Evolutionary conservation across 2,329 filamentous ascomycete species (phyloP), one percentile per base, ranked within the genome.

Genomic region (Hypoxylon sp.): DNA sequence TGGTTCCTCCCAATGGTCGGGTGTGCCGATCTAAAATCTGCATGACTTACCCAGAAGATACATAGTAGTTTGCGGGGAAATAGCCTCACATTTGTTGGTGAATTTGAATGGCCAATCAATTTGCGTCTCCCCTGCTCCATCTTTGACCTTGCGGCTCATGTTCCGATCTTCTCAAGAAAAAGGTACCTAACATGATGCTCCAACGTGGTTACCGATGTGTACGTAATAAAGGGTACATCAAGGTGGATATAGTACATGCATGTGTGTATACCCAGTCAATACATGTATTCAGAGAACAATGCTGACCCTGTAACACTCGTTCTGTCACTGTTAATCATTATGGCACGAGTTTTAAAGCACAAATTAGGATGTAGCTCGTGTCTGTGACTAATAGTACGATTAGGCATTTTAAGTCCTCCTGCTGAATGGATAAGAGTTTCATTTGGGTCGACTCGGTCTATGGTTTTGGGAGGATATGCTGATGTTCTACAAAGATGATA

Each of bases 41-140:
- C 67, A 69, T 66, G 46, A 43, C 32, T 63, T 67, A 58, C 48
- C 58, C 46, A 65, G 46, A 58, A 60, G 30, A 52, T 51, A 45
- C 43, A 48, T 69, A 65, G 60, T 53, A 46, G 65, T 70, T 71
- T 71, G 68, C 68, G 68, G 68, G 68, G 68, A 71, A 71, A 69
- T 67, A 71, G 68, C 66, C 63, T 71, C 68, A 65, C 34, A n/a
- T 53, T 36, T 61, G 63, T 49, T 62, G 46, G 49, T 43, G 53
- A 60, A 53, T 38, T 43, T 14, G 48, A 14, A 57, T 17, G 30
- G 48, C 63, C 68, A 68, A 71, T 67, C 63, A 63, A 17, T 36
- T 51, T 46, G 11, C 32, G 2, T 61, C 10, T 28, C n/a, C 2
- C 49, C 36, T 61, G 10, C 62, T 64, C 60, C 52, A 59, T 65